Evolutionary conservation across 345 rosid genomes (phyloP), one percentile per base, ranked within the genome.

Genomic region (Crucihimalaya himalaica): DNA sequence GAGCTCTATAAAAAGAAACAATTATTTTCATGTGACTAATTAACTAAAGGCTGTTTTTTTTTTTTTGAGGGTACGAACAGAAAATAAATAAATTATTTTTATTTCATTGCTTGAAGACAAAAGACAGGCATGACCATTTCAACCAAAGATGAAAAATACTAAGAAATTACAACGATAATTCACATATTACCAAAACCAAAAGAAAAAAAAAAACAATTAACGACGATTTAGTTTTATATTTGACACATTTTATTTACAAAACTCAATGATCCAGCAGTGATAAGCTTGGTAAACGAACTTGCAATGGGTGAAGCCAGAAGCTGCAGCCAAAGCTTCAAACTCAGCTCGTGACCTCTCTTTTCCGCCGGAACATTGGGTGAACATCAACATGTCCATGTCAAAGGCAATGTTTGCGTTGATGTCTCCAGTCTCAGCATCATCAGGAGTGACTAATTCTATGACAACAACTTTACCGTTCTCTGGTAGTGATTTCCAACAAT

Each of bases 261-360:
- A 70, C 19, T 76, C 75, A 18, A 70, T 70, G 29, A 76, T 45
- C 79, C 79, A 75, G 15, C 73, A 75, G 29, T 67, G 74, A 15
- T 61, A 76, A 62, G 64, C 75, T 1, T 0, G 63, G 1, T 71
- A 76, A 52, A 70, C 59, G 23, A 77, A 63, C 5, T 47, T 52
- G 76, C 76, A 77, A 46, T 80, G 68, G 0, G 56, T 54, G 55
- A 84, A 88, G 13, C 86, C 88, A 0, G 84, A 71, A 20, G 43
- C 79, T 5, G 16, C n/a, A 0, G 85, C 90, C 13, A 88, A 59
- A 18, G 78, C 73, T 62, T 78, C 74, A n/a, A 54, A 88, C 68
- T 86, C 90, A 53, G 62, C 54, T 27, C 54, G 53, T 8, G 81
- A 79, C 58, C 90, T 83, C 70, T 84, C 89, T 68, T 81, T 83